Percentiles rank a stretch among this genome's conserved stretches.
Evolutionary conservation across 2,329 filamentous ascomycete genomes (phyloP).

Genomic region (Clarireedia sp.): DNA sequence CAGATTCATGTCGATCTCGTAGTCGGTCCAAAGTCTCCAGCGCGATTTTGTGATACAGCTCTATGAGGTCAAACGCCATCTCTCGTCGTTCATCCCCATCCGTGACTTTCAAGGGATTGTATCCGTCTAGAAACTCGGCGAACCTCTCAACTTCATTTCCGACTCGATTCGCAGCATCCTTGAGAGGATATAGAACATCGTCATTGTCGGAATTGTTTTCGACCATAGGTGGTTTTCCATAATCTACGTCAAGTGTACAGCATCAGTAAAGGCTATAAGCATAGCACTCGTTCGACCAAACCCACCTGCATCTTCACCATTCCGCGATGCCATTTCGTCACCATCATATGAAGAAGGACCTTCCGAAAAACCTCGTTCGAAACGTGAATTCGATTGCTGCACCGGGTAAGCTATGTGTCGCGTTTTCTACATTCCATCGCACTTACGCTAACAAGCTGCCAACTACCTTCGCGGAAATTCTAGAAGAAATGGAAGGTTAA

Average conservation of each 20-base stretch:
- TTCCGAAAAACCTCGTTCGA: slow-evolving; percentile 27
- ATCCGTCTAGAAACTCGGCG: slow-evolving; percentile 72
- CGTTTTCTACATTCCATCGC: background rate
- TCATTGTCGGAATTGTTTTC: slow-evolving; percentile 35
- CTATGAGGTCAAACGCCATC: slow-evolving; percentile 60
- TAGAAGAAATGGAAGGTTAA: slow-evolving; percentile 16
- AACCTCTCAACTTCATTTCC: slow-evolving; percentile 82
- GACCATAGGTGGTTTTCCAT: slow-evolving; percentile 19
- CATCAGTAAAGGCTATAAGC: background rate
- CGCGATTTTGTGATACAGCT: slow-evolving; percentile 54
- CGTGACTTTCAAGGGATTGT: slow-evolving; percentile 46
- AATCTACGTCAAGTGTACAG: slow-evolving; percentile 7
- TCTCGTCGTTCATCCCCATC: slow-evolving; percentile 48
- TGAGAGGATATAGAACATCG: slow-evolving; percentile 49
- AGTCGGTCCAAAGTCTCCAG: slow-evolving; percentile 37
- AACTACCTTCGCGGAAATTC: slow-evolving; percentile 27
- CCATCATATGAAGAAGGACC: slow-evolving; percentile 27
- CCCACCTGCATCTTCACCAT: slow-evolving; percentile 21
- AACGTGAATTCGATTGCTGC: slow-evolving; percentile 20
- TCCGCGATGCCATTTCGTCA: slow-evolving; percentile 31
- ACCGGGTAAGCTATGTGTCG: background rate
- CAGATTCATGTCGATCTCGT: slow-evolving; percentile 32
- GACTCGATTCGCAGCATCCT: slow-evolving; percentile 58
- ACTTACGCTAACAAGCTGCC: slow-evolving; percentile 27
- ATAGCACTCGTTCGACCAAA: slow-evolving; percentile 14